Evolutionary conservation across 106 monocot genomes (phyloP), one percentile per base, ranked within the genome.

Genomic region (Phalaenopsis aphrodite): DNA sequence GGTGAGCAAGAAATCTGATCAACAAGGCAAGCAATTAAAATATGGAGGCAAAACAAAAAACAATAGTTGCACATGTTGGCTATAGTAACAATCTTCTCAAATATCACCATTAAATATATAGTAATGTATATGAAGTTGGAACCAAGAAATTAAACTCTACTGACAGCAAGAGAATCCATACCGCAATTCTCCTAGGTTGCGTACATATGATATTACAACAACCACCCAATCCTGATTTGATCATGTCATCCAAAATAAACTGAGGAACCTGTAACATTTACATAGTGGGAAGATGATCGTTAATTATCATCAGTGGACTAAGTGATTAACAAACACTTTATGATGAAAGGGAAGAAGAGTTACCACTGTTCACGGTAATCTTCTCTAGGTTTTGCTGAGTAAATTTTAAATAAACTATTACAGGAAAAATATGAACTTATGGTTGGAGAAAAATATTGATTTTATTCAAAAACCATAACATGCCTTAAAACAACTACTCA

Each of bases 241-340:
- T 95, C 98, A 99, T 94, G 61, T 92, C 91, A 82, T 99, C 98
- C 88, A 99, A 88, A 74, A 99, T 93, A 87, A 89, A 99, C 85
- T 99, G 98, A 42, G 98, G 98, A 65, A 94, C 92, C 98, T 99
- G 82, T 46, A 85, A 86, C 38, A 69, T 38, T 9, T 69, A 37
- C 39, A 5, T 66, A 83, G 11, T 55, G 52, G 55, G 8, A 73
- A 42, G 38, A 85, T 23, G n/a, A 68, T 23, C 19, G 37, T 42
- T 24, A 38, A 69, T 24, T 48, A n/a, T 45, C 45, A 74, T 42
- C 43, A 74, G 14, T 16, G 69, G 14, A 38, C 39, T 65, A 8
- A 71, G 36, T 30, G 16, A 74, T 19, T 17, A n/a, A 30, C 30
- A 74, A 10, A 69, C 38, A 38, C 18, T 38, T 11, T 11, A 4